Conservation (phyloP, 176 grass and related monocot species). For the Triticum urartu region DNA sequence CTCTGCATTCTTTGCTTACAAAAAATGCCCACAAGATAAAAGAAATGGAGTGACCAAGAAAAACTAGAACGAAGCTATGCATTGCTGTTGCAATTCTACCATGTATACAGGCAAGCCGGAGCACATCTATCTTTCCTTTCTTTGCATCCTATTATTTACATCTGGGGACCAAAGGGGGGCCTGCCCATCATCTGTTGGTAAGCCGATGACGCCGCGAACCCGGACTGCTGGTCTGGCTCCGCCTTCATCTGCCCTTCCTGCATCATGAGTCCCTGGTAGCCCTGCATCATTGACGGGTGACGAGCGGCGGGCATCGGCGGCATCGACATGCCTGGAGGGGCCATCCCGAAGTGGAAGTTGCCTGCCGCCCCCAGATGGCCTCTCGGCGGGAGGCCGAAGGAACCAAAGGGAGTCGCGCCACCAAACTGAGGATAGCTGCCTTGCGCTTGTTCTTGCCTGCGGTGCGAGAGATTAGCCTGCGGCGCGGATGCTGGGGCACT, state of each 20-base stretch:
- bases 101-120: slow-evolving; percentile 44
- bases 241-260: slow-evolving; percentile 57
- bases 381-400: slow-evolving; percentile 44
- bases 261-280: slow-evolving; percentile 54
- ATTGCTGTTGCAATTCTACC: slow-evolving; percentile 36
- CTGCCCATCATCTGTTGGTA: slow-evolving; percentile 85
- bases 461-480: slow-evolving; percentile 34
- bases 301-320: slow-evolving; percentile 38
- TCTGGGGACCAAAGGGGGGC: slow-evolving; percentile 62
- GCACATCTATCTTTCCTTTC: slow-evolving; percentile 46
- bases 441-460: slow-evolving; percentile 34
- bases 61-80: slow-evolving; percentile 38
- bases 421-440: slow-evolving; percentile 43
- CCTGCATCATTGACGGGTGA: slow-evolving; percentile 36
- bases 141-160: slow-evolving; percentile 68
- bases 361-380: slow-evolving; percentile 47
- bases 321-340: slow-evolving; percentile 54
- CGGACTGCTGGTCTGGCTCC: slow-evolving; percentile 30
- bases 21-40: slow-evolving; percentile 12
- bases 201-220: slow-evolving; percentile 20
- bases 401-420: slow-evolving; percentile 37
- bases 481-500: slow-evolving; percentile 7
- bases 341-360: slow-evolving; percentile 60
- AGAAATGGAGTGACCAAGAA: neutral
- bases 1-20: slow-evolving; percentile 33